Conservation (phyloP, 2,329 filamentous ascomycete genomes). For the Ophiostoma ulmi region DNA sequence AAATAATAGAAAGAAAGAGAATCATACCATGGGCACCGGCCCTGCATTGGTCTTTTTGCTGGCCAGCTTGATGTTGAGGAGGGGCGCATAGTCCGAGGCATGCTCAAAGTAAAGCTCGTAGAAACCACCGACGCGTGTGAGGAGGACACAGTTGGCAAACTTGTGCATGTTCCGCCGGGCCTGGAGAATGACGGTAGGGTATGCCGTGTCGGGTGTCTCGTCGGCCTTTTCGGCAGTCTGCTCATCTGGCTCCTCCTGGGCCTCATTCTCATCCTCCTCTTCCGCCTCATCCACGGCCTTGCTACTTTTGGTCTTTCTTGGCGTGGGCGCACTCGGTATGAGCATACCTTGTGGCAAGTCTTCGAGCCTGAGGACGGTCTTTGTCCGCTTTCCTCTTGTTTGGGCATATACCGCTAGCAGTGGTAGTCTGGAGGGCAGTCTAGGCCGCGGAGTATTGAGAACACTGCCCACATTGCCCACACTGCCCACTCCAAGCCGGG, state of each 20-base stretch:
- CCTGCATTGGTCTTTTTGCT: constrained; percentile 74
- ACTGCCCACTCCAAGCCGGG: neutral
- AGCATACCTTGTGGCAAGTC: constrained; percentile 54
- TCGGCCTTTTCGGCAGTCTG: neutral
- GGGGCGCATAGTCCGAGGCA: constrained; percentile 78
- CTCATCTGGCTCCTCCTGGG: no score
- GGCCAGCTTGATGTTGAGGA: constrained; percentile 82
- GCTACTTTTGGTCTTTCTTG: neutral
- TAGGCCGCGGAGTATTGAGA: neutral
- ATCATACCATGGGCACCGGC: constrained; percentile 73
- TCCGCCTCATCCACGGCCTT: neutral
- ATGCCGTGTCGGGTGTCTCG: constrained; percentile 40
- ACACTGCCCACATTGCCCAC: neutral
- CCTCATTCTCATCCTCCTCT: neutral
- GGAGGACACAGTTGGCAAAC: constrained; percentile 82
- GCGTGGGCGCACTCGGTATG: constrained; percentile 28
- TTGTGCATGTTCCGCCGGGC: constrained; percentile 84
- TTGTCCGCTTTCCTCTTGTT: constrained; percentile 35
- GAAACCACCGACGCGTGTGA: constrained; percentile 91
- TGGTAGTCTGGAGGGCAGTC: neutral
- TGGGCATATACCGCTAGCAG: neutral
- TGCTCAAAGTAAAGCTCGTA: constrained; percentile 98
- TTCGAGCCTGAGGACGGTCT: constrained; percentile 48
- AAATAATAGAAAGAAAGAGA: constrained; percentile 20
- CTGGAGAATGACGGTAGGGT: constrained; percentile 85